These are phyloP conservation scores for Tulasnella sp. DNA, from an alignment of 768 basidiomycete genomes.

Conservation along the genomic window DNA sequence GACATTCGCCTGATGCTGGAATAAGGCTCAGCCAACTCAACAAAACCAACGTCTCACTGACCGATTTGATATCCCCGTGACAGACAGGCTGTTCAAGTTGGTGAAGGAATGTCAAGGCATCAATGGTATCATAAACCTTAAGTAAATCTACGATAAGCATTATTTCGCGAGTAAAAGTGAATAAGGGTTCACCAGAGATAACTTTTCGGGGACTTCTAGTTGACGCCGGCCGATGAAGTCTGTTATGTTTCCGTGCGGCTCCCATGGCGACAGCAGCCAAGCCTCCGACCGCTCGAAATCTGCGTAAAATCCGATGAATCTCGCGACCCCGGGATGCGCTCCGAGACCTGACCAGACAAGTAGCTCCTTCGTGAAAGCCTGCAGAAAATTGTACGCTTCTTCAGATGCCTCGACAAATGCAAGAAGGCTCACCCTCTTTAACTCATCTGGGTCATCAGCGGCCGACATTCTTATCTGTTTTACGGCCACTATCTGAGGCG, in stretches of 20 bases:
- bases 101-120: too few species aligned
- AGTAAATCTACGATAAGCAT: too few species aligned
- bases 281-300: background rate
- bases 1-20: too few species aligned
- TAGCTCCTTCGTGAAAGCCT: conserved; percentile 4
- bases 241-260: background rate
- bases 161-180: too few species aligned
- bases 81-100: too few species aligned
- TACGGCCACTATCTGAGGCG: background rate
- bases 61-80: too few species aligned
- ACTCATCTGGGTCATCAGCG: background rate
- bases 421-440: background rate
- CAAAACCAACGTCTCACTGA: too few species aligned
- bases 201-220: background rate
- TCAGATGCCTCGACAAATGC: background rate
- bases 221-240: background rate
- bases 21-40: too few species aligned
- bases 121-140: too few species aligned
- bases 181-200: background rate
- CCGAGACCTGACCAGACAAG: background rate
- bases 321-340: background rate
- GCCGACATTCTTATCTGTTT: conserved; percentile 8
- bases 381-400: background rate
- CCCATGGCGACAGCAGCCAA: background rate
- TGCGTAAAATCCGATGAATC: background rate